These are phyloP conservation scores for Verticillium isaacii DNA, from an alignment of 2,329 filamentous ascomycete species.

Conservation along the genomic window DNA sequence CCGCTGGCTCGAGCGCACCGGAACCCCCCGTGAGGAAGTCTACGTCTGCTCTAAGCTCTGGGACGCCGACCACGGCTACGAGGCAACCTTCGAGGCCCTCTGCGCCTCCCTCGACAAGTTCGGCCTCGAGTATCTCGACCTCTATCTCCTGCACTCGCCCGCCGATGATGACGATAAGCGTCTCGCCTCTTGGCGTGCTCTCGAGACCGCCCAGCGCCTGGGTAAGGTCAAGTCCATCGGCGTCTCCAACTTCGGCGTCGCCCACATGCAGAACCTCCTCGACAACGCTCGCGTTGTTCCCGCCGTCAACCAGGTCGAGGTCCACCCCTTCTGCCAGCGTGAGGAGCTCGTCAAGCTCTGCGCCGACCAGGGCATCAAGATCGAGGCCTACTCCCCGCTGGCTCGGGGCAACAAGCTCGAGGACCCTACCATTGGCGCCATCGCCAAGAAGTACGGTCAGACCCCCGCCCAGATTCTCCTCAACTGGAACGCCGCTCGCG, in stretches of 20 bases:
- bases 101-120: constrained; percentile 40
- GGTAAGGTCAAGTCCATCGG: constrained; percentile 45
- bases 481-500: constrained; percentile 52
- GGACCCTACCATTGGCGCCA: constrained; percentile 47
- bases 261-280: constrained; percentile 28
- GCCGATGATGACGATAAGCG: constrained; percentile 32
- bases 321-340: constrained; percentile 56
- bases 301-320: constrained; percentile 56
- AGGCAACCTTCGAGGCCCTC: constrained; percentile 27
- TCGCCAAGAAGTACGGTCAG: constrained; percentile 51
- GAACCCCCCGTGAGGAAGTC: constrained; percentile 26
- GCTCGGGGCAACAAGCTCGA: constrained; percentile 37
- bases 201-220: constrained; percentile 12
- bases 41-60: constrained; percentile 33
- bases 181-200: constrained; percentile 25
- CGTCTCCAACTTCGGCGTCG: constrained; percentile 27
- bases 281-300: constrained; percentile 40
- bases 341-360: constrained; percentile 36
- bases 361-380: constrained; percentile 69
- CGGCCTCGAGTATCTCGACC: constrained; percentile 43
- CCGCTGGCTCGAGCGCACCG: constrained; percentile 18
- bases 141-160: constrained; percentile 49
- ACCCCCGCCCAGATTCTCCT: constrained; percentile 55
- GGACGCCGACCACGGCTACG: constrained; percentile 26
- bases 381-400: constrained; percentile 22